Base-by-base conservation (phyloP, 257 asterid species). In the Nicotiana paniculata region DNA sequence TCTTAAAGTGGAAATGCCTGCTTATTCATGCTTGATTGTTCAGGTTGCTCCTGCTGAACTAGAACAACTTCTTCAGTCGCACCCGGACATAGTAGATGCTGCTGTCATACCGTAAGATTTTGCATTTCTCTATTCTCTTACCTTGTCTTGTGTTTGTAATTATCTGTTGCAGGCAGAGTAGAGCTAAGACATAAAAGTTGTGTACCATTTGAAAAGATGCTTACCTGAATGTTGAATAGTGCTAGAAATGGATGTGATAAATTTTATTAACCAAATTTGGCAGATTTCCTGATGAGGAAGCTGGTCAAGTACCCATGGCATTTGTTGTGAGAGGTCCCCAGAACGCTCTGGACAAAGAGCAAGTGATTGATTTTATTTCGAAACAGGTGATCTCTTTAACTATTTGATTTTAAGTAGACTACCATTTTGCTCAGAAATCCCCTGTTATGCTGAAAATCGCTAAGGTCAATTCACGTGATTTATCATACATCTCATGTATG, bases 1-100 rank as follows among this genome's bases (percentile, higher is more conserved):
- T 37, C 55, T 84, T 48, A 4, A 11, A 0, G 26, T 85, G 62
- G 2, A 54, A 81, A 2, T 66, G 65, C 61, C 54, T 8, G 0
- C 13, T 69, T 21, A 62, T 35, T 26, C 24, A 24, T 61, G n/a
- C 21, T 82, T 46, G 24, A 30, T 66, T 80, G 58, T 83, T 43
- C 84, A 91, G 95, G 92, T 91, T 66, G 64, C 93, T 53, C 93
- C 93, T 12, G 90, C 88, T 57, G 95, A 91, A 87, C 89, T 91
- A 26, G 95, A 91, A 67, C 88, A 86, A 32, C 82, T 91, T 82
- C 90, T 91, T 59, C 91, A 83, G 18, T 79, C 90, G 8, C 93
- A 91, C 82, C 91, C 90, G 10, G 87, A 87, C 54, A 88, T 91
- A 62, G 79, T 78, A 9, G 93, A 91, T 85, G 95, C 90, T 61